Conservation (phyloP, 1,139 yeast genomes). For the Lodderomyces pseudojiufengensis region DNA sequence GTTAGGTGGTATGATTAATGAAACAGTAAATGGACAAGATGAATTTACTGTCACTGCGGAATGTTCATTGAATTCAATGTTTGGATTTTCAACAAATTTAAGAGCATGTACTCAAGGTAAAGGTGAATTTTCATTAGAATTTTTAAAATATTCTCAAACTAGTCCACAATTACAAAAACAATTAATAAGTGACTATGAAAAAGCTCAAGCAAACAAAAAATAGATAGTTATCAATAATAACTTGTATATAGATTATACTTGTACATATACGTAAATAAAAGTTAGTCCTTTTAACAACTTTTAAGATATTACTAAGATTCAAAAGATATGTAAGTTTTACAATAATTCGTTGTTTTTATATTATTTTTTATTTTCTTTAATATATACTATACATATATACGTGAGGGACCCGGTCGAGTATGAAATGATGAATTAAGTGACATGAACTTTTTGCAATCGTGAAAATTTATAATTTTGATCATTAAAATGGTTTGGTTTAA, state of each 20-base stretch:
- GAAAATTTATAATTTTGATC: not conserved
- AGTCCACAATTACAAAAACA: slow-evolving; percentile 88
- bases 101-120: slow-evolving; percentile 99
- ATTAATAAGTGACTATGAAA: slow-evolving; percentile 77
- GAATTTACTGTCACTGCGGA: slow-evolving; percentile 93
- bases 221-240: slow-evolving; percentile 12
- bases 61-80: slow-evolving; percentile 91
- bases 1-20: slow-evolving; percentile 87
- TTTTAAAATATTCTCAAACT: slow-evolving; percentile 87
- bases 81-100: slow-evolving; percentile 91
- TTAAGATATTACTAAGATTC: too few relatives aligned
- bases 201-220: slow-evolving; percentile 27
- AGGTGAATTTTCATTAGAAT: slow-evolving; percentile 95
- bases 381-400: not conserved
- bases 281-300: too few relatives aligned
- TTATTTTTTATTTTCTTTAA: slow-evolving; percentile 1
- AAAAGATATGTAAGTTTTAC: not conserved
- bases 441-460: not conserved
- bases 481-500: not conserved
- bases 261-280: too few relatives aligned
- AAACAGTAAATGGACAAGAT: slow-evolving; percentile 90
- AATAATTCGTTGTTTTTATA: slow-evolving; percentile 2
- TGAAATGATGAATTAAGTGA: slow-evolving; percentile 4
- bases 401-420: too few relatives aligned
- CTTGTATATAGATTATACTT: slow-evolving; percentile 6